Conservation (phyloP, 129 eudicot species). For the Centaurea solstitialis region DNA sequence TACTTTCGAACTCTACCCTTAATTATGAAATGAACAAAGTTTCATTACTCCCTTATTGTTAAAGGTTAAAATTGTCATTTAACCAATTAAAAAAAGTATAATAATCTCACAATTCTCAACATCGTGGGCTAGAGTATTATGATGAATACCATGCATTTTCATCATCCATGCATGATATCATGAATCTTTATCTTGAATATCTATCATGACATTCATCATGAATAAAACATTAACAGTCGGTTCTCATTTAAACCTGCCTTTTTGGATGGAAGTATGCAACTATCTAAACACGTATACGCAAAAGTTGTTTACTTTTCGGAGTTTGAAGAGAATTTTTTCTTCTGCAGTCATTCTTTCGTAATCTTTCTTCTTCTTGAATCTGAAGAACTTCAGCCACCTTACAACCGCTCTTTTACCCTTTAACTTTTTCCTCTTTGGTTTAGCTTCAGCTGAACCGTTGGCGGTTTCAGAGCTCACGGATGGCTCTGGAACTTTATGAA, state of each 20-base stretch:
- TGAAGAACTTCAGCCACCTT: conserved; percentile 89
- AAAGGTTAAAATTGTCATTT: no score
- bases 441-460: conserved; percentile 39
- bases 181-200: background rate
- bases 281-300: background rate
- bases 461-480: conserved; percentile 24
- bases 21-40: no score
- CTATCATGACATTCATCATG: background rate
- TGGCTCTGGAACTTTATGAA: conserved; percentile 27
- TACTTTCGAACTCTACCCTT: no score
- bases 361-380: conserved; percentile 86
- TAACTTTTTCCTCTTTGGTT: conserved; percentile 66
- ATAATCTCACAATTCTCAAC: no score
- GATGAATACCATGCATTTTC: no score
- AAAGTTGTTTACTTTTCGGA: conserved; percentile 54
- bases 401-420: conserved; percentile 95
- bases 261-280: no score
- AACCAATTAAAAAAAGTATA: no score
- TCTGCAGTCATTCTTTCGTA: conserved; percentile 76
- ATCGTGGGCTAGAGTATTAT: no score
- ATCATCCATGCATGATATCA: no score
- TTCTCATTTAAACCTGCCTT: background rate
- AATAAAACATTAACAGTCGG: no score
- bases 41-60: no score
- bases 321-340: conserved; percentile 71